Evolutionary conservation across 2,329 filamentous ascomycete genomes (phyloP).

Genomic region (Colletotrichum sp.): DNA sequence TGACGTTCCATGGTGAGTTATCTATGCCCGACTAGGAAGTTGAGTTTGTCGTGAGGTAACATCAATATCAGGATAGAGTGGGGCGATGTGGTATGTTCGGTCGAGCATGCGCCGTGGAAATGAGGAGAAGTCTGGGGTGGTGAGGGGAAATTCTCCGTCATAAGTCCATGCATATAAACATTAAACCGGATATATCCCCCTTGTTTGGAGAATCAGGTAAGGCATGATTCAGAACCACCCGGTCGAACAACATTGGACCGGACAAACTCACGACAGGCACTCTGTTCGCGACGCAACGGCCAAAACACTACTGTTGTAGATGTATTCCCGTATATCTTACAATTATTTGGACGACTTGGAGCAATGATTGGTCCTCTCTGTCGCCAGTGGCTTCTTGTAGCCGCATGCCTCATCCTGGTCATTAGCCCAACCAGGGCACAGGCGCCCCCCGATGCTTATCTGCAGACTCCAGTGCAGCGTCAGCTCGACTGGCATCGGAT

Average conservation of each 20-base stretch:
- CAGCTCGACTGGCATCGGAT: conserved; percentile 31
- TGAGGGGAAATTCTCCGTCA: not conserved
- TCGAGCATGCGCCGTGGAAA: not conserved
- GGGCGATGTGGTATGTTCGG: rapidly evolving
- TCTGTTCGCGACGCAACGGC: not conserved
- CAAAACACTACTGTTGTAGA: rapidly evolving
- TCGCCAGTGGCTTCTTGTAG: rapidly evolving
- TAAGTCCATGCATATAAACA: not conserved
- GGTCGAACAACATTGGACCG: not conserved
- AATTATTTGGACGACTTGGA: not conserved
- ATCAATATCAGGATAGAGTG: not conserved
- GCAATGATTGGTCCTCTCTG: not conserved
- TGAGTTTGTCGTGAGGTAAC: not conserved
- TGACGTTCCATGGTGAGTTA: not conserved
- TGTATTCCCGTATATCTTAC: rapidly evolving
- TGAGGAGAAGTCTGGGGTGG: not conserved
- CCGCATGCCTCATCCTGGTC: not conserved
- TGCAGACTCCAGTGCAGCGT: not conserved
- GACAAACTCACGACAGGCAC: rapidly evolving
- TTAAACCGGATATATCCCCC: not conserved
- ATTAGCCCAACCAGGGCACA: rapidly evolving
- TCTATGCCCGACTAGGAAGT: not conserved
- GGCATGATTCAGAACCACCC: not conserved
- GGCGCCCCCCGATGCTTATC: not conserved
- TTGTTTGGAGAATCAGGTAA: rapidly evolving